Evolutionary conservation across 2,329 filamentous ascomycete genomes (phyloP).

Genomic region (Colletotrichum trifolii): DNA sequence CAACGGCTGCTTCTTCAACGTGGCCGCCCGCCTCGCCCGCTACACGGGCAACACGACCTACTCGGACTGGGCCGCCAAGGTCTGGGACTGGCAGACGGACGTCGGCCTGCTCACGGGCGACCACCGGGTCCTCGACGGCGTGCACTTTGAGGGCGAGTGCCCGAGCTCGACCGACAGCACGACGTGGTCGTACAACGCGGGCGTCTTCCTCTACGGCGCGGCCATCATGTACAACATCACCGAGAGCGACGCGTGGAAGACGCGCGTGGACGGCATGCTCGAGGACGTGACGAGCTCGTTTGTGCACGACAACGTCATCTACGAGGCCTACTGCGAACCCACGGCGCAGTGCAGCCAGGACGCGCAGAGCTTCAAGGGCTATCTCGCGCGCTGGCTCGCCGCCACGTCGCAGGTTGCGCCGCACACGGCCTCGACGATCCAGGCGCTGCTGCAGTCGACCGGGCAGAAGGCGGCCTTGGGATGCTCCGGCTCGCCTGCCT

Average conservation of each 20-base stretch:
- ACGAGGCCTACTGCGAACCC: constrained; percentile 74
- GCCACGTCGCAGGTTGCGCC: constrained; percentile 72
- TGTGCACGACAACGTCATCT: constrained; percentile 68
- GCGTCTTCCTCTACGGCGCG: constrained; percentile 71
- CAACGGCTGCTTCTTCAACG: constrained; percentile 77
- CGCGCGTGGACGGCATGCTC: constrained; percentile 68
- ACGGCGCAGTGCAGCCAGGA: constrained; percentile 73
- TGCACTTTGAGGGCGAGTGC: constrained; percentile 61
- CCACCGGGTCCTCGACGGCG: constrained; percentile 65
- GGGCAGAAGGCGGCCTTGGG: constrained; percentile 68
- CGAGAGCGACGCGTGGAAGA: constrained; percentile 62
- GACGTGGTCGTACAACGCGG: constrained; percentile 78
- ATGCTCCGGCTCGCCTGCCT: constrained; percentile 67
- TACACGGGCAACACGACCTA: constrained; percentile 86
- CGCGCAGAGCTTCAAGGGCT: constrained; percentile 79
- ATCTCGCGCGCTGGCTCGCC: constrained; percentile 73
- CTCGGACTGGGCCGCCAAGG: constrained; percentile 76
- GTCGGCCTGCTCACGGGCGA: constrained; percentile 66
- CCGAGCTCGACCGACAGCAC: constrained; percentile 67
- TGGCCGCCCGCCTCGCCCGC: constrained; percentile 76
- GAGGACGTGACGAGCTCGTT: constrained; percentile 56
- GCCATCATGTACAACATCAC: constrained; percentile 74
- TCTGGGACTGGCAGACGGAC: constrained; percentile 73
- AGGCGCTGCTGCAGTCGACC: constrained; percentile 67
- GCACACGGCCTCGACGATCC: constrained; percentile 63